Base-by-base conservation (phyloP, 352 stramenopile genomes). In the Phytophthora vignae region DNA sequence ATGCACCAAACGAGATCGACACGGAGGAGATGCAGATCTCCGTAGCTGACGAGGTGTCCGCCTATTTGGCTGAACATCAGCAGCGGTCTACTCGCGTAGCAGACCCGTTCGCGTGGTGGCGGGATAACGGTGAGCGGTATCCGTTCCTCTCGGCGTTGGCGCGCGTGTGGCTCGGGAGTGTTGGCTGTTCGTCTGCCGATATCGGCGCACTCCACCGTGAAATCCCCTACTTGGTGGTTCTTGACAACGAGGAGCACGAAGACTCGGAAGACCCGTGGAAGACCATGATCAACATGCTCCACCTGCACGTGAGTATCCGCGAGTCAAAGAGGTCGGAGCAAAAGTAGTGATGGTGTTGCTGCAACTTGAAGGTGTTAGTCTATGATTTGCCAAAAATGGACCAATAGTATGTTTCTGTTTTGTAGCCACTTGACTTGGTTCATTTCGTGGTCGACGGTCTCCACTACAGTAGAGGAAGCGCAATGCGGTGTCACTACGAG, bases 401-500 rank as follows among this genome's bases (percentile, higher is more conserved):
- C 46, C 46, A 53, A 33, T 33, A 33, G 29, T 33, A 33, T 33
- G 29, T 6, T 33, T 33, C 29, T 33, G 29, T 33, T 33, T 33
- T 33, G 29, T 33, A 33, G 29, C 29, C 29, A 33, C 29, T 33
- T 33, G 29, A 33, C 29, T 8, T 33, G 29, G 3, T 33, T 33
- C 29, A 33, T 8, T 33, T 33, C 29, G 29, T 33, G 29, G 29
- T 33, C 6, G 29, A 10, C 29, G 29, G 29, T 33, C 29, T 33
- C 29, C 29, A 33, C 29, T 10, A 33, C 5, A 29, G 25, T 25
- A 25, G 22, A 31, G 27, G 27, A 31, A 31, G 27, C 27, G 27
- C 27, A 10, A 93, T 96, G 87, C 87, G 74, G 27, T 96, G 90
- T 62, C 86, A 95, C 81, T 96, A 96, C 69, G 90, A 94, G 40